Conservation (phyloP, 2,329 filamentous ascomycete genomes). For the Pseudogymnoascus sp. region DNA sequence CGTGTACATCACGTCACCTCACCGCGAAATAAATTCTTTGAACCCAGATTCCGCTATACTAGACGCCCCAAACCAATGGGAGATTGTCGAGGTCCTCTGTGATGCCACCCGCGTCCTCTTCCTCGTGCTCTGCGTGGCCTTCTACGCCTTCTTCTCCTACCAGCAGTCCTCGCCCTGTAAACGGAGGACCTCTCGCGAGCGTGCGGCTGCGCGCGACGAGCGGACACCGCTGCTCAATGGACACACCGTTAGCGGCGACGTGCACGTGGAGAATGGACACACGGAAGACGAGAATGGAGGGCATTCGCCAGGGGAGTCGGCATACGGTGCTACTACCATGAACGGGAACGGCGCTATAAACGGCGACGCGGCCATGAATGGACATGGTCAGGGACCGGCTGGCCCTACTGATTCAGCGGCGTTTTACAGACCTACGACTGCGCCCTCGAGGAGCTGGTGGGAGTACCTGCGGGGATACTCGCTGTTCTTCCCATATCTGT, state of each 20-base stretch:
- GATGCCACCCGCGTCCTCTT: slow-evolving; percentile 61
- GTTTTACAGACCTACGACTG: slow-evolving; percentile 82
- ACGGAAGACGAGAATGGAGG: slow-evolving; percentile 20
- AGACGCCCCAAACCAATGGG: slow-evolving; percentile 42
- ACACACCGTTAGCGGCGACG: slow-evolving; percentile 15
- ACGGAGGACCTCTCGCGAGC: slow-evolving; percentile 35
- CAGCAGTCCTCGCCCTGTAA: slow-evolving; percentile 27
- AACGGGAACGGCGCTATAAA: slow-evolving; percentile 25
- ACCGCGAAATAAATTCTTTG: slow-evolving; percentile 46
- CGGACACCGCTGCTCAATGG: slow-evolving; percentile 51
- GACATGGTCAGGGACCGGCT: slow-evolving; percentile 32
- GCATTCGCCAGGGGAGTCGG: slow-evolving; percentile 16
- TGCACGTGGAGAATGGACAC: slow-evolving; percentile 15
- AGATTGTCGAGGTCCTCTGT: slow-evolving; percentile 56
- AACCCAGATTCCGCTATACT: slow-evolving; percentile 27
- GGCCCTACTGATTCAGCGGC: slow-evolving; percentile 56
- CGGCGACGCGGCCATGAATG: slow-evolving; percentile 41
- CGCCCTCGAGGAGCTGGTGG: slow-evolving; percentile 87
- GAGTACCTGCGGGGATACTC: slow-evolving; percentile 90
- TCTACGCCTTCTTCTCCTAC: slow-evolving; percentile 49
- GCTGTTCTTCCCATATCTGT: slow-evolving; percentile 92
- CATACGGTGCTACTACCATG: slow-evolving; percentile 29
- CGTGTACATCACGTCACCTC: slow-evolving; percentile 57
- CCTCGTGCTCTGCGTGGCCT: slow-evolving; percentile 42
- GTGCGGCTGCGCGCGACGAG: slow-evolving; percentile 42